Evolutionary conservation across 257 asterid genomes (phyloP).

Genomic region (Rauvolfia tetraphylla): DNA sequence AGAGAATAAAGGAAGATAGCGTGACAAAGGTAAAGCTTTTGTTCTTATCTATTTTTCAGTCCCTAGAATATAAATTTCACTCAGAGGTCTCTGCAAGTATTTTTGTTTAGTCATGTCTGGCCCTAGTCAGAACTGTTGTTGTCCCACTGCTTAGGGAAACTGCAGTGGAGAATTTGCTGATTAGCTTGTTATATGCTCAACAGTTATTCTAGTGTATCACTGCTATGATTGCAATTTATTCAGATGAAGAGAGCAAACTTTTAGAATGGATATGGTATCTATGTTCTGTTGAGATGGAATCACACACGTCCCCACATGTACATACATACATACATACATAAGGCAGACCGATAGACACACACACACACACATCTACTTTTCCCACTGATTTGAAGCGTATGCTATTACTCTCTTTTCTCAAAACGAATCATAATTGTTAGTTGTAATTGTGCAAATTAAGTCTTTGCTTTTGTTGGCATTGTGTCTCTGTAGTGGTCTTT

Average conservation of each 20-base stretch:
- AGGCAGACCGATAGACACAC: no score
- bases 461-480: background rate
- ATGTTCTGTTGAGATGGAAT: background rate
- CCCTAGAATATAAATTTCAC: background rate
- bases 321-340: no score
- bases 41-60: background rate
- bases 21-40: conserved; percentile 44
- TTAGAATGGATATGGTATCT: background rate
- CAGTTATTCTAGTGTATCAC: background rate
- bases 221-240: background rate
- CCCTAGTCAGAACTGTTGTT: background rate
- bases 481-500: background rate
- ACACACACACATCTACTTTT: no score
- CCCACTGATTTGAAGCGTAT: background rate
- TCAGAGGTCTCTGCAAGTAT: background rate
- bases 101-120: background rate
- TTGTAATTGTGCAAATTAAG: background rate
- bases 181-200: background rate
- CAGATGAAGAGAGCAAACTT: background rate
- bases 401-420: background rate
- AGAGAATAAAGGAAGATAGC: conserved; percentile 68
- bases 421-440: background rate
- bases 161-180: background rate
- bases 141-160: background rate
- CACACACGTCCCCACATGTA: no score